Base-by-base conservation (phyloP, 768 basidiomycete genomes). In the Rhodotorula sphaerocarpa region DNA sequence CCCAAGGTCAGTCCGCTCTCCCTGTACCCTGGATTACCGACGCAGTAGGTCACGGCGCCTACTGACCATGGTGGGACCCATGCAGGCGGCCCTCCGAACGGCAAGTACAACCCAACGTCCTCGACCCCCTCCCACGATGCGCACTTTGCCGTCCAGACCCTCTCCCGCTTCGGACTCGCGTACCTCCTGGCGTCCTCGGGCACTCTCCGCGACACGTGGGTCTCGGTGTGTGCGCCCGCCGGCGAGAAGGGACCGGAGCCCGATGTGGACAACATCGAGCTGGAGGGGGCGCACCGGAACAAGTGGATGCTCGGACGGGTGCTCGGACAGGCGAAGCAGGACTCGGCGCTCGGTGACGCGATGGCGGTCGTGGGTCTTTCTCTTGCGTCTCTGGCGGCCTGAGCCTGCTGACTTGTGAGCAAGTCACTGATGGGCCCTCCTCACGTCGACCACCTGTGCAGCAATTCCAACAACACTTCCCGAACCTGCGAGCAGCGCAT, bases 141-240 rank as follows among this genome's bases (percentile, higher is more conserved):
- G 15, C 66, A 68, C 57, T 72, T 72, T 47, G 66, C 71, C 42
- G 54, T 70, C 31, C 67, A 70, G 25, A 57, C 61, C 27, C 61
- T 72, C 30, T 65, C 63, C 21, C 70, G 69, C 18, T 72, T 70
- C 55, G 63, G 61, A 1, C 56, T 72, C 53, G 66, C 63, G 30
- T 63, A 66, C 50, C 47, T 56, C 34, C 62, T 72, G 50, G 64
- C 69, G 27, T 28, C 53, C 7, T 60, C 58, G 14, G 62, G 59
- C 33, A 62, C 65, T 11, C 64, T 72, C 43, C 70, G 67, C 36
- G 55, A 65, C 5, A 34, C 67, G 23, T 61, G 59, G 52, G 53
- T 70, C 27, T 52, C n/a, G 33, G 47, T 72, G 33, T 55, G 56
- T 50, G 57, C 71, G 3, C 71, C 71, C 4, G 57, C 48, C 1